Evolutionary conservation across 768 basidiomycete species (phyloP).

Genomic region (Pleurotus tuber-regium): DNA sequence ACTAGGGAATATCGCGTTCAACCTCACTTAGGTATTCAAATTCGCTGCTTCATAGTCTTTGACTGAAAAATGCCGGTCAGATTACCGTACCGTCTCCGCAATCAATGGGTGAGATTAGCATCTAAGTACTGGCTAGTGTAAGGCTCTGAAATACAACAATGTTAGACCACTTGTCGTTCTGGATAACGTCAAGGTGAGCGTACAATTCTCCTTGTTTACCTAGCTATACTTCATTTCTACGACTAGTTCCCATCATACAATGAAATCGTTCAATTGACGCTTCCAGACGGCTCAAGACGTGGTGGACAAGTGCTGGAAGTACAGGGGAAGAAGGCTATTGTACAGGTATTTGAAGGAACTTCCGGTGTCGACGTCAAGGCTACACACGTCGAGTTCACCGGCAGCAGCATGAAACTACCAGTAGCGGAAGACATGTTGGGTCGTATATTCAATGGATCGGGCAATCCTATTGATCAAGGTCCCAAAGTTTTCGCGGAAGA

Average conservation of each 20-base stretch:
- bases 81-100: slow-evolving; percentile 97
- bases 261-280: slow-evolving; percentile 93
- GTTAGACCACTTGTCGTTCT: slow-evolving; percentile 89
- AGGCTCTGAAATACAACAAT: slow-evolving; percentile 11
- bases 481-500: slow-evolving; percentile 99
- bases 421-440: slow-evolving; percentile 99
- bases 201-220: slow-evolving; percentile 10
- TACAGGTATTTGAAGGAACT: slow-evolving; percentile 99
- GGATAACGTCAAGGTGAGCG: slow-evolving; percentile 96
- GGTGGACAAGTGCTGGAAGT: slow-evolving; percentile 98
- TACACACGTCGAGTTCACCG: slow-evolving; percentile 97
- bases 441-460: slow-evolving; percentile 98
- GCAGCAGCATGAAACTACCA: slow-evolving; percentile 97
- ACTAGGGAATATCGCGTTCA: slow-evolving; percentile 86
- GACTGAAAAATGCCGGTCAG: slow-evolving; percentile 37
- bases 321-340: slow-evolving; percentile 97
- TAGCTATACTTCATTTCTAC: slow-evolving; percentile 6
- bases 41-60: slow-evolving; percentile 11
- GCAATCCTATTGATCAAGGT: slow-evolving; percentile 96
- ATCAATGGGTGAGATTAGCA: slow-evolving; percentile 78
- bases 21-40: slow-evolving; percentile 76
- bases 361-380: slow-evolving; percentile 96
- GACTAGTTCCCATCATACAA: slow-evolving; percentile 93
- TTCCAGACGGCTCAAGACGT: slow-evolving; percentile 93
- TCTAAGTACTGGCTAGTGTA: slow-evolving; percentile 1